Evolutionary conservation across 106 monocot species (phyloP).

Genomic region (Allium cepa): DNA sequence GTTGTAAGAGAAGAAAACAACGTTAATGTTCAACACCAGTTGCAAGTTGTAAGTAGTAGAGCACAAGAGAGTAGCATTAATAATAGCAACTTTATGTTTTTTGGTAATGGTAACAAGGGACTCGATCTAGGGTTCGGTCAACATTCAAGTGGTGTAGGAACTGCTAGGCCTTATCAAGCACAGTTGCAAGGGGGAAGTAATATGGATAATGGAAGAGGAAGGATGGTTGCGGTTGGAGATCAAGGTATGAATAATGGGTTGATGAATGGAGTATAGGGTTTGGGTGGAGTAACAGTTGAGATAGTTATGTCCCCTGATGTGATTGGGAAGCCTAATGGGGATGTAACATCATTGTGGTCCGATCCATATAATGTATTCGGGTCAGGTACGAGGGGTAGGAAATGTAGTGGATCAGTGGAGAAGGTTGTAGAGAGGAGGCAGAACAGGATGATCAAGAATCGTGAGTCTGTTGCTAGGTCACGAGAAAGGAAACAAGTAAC

Average conservation of each 20-base stretch:
- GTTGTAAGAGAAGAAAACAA: conserved; percentile 22
- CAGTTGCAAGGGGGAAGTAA: neutral
- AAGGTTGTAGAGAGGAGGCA: conserved; percentile 26
- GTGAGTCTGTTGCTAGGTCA: conserved; percentile 68
- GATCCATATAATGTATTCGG: conserved; percentile 28
- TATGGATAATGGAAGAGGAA: conserved; percentile 3
- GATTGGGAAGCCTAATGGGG: conserved; percentile 22
- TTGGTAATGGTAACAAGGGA: conserved; percentile 10
- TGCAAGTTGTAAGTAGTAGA: neutral
- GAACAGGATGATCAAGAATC: conserved; percentile 35
- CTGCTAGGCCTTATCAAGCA: neutral
- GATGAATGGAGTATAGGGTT: conserved; percentile 26
- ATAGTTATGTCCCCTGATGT: conserved; percentile 17
- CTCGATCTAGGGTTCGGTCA: conserved; percentile 8
- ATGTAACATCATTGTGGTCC: conserved; percentile 36
- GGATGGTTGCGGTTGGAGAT: conserved; percentile 20
- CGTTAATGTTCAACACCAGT: neutral
- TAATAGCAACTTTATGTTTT: conserved; percentile 6
- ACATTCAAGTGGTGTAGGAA: neutral
- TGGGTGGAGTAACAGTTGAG: conserved; percentile 17
- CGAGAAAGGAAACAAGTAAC: conserved; percentile 61
- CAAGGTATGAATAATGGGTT: conserved; percentile 21
- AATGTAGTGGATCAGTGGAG: conserved; percentile 23
- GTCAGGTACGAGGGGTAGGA: conserved; percentile 34
- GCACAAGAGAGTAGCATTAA: neutral